Evolutionary conservation across 768 basidiomycete genomes (phyloP).

Genomic region (Hygrophoropsis aurantiaca): DNA sequence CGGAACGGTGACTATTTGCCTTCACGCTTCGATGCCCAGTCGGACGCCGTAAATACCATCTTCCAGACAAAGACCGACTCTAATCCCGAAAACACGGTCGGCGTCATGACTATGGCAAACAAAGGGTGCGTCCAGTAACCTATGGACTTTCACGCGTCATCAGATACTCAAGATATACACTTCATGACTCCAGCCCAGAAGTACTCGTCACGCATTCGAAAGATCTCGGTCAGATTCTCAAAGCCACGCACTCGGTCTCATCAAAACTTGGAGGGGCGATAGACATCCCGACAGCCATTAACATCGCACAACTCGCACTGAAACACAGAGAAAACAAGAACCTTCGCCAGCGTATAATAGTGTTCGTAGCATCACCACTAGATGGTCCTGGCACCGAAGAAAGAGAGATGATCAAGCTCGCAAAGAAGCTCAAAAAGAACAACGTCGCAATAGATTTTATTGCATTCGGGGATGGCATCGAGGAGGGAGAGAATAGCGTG

Average conservation of each 20-base stretch:
- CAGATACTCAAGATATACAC: not conserved
- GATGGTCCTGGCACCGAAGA: conserved; percentile 69
- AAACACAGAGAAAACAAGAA: conserved; percentile 99
- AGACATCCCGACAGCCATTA: conserved; percentile 88
- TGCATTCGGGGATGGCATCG: conserved; percentile 87
- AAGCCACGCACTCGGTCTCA: conserved; percentile 71
- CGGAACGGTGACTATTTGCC: conserved; percentile 91
- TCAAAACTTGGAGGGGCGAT: conserved; percentile 76
- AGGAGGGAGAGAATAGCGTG: conserved; percentile 64
- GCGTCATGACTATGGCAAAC: conserved; percentile 97
- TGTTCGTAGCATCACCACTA: conserved; percentile 91
- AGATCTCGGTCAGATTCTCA: conserved; percentile 89
- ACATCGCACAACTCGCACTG: conserved; percentile 91
- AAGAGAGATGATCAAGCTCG: conserved; percentile 80
- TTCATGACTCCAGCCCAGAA: conserved; percentile 67
- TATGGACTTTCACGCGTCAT: conserved; percentile 1
- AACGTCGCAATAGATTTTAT: conserved; percentile 95
- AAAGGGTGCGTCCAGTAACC: conserved; percentile 62
- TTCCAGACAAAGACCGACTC: conserved; percentile 93
- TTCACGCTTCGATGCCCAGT: conserved; percentile 85
- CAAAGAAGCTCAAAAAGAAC: conserved; percentile 99
- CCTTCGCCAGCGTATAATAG: conserved; percentile 91
- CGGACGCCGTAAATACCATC: conserved; percentile 86
- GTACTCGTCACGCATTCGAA: conserved; percentile 96
- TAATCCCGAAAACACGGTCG: conserved; percentile 97